These are phyloP conservation scores for Tetradesmus obliquus DNA, from an alignment of 139 green algal genomes.

Conservation along the genomic window DNA sequence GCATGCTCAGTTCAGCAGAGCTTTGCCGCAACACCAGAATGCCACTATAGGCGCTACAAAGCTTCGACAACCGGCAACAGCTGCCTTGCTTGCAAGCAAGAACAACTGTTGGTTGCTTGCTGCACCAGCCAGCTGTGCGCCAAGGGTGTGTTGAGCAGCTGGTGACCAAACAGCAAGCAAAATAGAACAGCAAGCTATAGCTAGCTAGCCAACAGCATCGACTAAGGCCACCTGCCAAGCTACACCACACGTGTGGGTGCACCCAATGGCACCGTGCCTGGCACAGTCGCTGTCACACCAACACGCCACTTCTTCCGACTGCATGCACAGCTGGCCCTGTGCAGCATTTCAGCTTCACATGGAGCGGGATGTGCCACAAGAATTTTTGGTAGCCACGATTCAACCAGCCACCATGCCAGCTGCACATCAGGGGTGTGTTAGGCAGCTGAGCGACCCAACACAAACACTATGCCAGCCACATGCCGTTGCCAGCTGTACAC, in stretches of 20 bases:
- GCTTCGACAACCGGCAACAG: too few species aligned
- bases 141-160: conserved; percentile 41
- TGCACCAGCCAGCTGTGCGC: conserved; percentile 7
- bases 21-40: too few species aligned
- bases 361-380: not conserved
- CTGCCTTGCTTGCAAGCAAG: too few species aligned
- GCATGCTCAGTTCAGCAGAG: too few species aligned
- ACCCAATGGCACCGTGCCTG: too few species aligned
- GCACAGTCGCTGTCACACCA: not conserved
- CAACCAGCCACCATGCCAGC: not conserved
- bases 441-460: not conserved
- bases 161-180: not conserved
- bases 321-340: not conserved
- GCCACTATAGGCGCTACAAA: too few species aligned
- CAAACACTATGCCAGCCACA: not conserved
- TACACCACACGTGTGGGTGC: not conserved
- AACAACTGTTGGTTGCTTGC: too few species aligned
- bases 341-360: not conserved
- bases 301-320: not conserved
- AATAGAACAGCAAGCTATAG: not conserved
- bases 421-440: conserved; percentile 45
- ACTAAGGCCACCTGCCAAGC: not conserved
- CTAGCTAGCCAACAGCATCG: not conserved
- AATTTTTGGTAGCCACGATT: not conserved
- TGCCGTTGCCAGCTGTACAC: conserved; percentile 16